Evolutionary conservation across 805 yeast genomes (phyloP).

Genomic region (Yarrowia osloensis): DNA sequence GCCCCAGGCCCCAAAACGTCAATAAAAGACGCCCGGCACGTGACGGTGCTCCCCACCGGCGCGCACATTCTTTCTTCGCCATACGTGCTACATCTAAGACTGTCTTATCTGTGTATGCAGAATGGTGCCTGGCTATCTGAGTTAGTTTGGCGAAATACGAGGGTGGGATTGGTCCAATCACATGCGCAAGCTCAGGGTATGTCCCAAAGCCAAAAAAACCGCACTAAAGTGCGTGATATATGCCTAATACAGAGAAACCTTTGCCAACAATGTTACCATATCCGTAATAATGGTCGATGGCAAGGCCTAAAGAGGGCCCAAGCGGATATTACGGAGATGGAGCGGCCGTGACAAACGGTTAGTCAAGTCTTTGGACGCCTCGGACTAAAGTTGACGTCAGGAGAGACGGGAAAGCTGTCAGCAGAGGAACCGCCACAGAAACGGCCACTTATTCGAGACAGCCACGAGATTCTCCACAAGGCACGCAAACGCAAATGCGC

Average conservation of each 20-base stretch:
- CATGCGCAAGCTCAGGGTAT: background rate
- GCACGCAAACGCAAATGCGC: background rate
- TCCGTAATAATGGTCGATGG: background rate
- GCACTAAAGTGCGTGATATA: background rate
- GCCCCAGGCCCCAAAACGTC: too few species aligned
- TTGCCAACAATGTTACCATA: background rate
- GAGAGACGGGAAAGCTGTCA: background rate
- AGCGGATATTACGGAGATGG: background rate
- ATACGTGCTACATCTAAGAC: background rate
- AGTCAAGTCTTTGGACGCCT: background rate
- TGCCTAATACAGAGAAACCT: background rate
- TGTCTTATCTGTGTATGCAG: constrained; percentile 16
- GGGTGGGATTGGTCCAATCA: background rate
- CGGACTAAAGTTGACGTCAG: background rate
- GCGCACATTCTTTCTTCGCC: background rate
- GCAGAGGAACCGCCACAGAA: too few species aligned
- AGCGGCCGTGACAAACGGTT: background rate
- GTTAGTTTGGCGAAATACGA: constrained; percentile 2
- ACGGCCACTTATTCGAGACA: background rate
- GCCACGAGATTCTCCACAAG: background rate
- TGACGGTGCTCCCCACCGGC: too few species aligned
- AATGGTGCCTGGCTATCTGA: constrained; percentile 18
- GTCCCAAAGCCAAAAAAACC: background rate
- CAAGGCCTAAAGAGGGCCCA: background rate
- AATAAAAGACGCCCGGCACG: too few species aligned